Percentiles rank a stretch among this genome's conserved stretches.
Conservation (phyloP, 192 early-diverging fungal species). For the Entomortierella parvispora region DNA sequence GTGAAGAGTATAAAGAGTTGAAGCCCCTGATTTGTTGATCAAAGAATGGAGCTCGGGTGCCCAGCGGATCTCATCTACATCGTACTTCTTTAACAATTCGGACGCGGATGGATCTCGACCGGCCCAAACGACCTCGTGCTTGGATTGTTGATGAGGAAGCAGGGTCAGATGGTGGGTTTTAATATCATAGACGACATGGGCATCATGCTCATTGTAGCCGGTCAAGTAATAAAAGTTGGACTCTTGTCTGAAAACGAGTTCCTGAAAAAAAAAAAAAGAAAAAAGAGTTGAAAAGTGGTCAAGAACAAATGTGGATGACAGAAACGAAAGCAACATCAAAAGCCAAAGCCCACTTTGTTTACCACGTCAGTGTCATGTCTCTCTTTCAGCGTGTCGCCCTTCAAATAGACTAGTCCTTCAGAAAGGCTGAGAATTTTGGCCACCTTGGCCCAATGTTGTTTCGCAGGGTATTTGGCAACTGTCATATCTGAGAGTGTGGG, state of each 20-base stretch:
- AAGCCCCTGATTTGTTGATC: conserved; percentile 60
- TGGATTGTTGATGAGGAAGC: conserved; percentile 72
- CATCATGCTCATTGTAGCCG: conserved; percentile 82
- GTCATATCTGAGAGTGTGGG: conserved; percentile 6
- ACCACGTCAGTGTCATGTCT: conserved; percentile 82
- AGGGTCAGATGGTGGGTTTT: conserved; percentile 69
- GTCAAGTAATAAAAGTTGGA: conserved; percentile 91
- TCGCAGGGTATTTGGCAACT: conserved; percentile 64
- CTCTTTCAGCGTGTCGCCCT: conserved; percentile 66
- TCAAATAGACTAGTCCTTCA: conserved; percentile 71
- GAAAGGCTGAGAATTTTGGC: conserved; percentile 63
- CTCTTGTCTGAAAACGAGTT: conserved; percentile 87
- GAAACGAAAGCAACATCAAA: no score
- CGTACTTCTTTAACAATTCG: conserved; percentile 67
- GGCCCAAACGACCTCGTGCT: conserved; percentile 84
- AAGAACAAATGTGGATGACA: no score
- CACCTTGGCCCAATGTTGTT: conserved; percentile 68
- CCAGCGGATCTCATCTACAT: conserved; percentile 75
- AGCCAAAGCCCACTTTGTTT: no score
- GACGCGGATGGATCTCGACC: conserved; percentile 69
- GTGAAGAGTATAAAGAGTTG: conserved; percentile 61
- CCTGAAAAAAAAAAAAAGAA: conserved; percentile 43
- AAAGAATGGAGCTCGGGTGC: conserved; percentile 64
- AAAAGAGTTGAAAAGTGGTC: no score
- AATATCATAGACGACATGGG: conserved; percentile 77